Base-by-base conservation (phyloP, 1,284 basidiomycete species). In the Ceratobasidium sp. region DNA sequence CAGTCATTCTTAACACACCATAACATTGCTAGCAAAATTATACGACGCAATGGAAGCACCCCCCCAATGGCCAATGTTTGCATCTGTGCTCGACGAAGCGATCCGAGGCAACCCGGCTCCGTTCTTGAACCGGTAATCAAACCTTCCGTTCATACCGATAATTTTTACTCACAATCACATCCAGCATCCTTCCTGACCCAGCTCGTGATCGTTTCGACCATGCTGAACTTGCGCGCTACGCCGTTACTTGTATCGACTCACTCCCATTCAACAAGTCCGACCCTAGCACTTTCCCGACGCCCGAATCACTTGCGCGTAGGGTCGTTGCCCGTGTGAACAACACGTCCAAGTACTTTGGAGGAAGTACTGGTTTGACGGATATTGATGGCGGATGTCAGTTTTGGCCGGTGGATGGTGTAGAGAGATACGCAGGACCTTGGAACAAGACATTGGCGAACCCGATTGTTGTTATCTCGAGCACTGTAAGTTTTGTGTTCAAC, bases 341-440 rank as follows among this genome's bases (percentile, higher is more conserved):
- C n/a, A 72, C 68, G 16, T 72, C 68, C 27, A 59, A 61, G 56
- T 51, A 72, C 29, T 72, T 72, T 59, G 68, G 68, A 22, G 68
- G 27, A 27, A 72, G 68, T 41, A 59, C 68, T 37, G 68, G 68
- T 14, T 43, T 74, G 34, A 75, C 73, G 19, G 77, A 78, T 51
- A 76, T 77, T 5, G 76, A 77, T 51, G 76, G 75, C 1, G 73
- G 73, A 4, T 78, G 77, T 14, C 73, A 78, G 31, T 76, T 68
- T 34, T 78, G 76, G 77, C 77, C 75, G 3, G 76, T 76, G 8
- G 43, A 64, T 29, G 59, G 76, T 16, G 63, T 74, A 9, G 77
- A 77, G 48, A 16, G 75, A 14, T 78, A 77, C 29, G 72, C 68
- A 1, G 77, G 77, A 8, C 77, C 77, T 16, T 77, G 74, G 66